Percentiles rank a stretch among this genome's conserved stretches.
phyloP scores from a whole-genome alignment of 2,329 filamentous ascomycete species.

The Fusarium sp. region DNA sequence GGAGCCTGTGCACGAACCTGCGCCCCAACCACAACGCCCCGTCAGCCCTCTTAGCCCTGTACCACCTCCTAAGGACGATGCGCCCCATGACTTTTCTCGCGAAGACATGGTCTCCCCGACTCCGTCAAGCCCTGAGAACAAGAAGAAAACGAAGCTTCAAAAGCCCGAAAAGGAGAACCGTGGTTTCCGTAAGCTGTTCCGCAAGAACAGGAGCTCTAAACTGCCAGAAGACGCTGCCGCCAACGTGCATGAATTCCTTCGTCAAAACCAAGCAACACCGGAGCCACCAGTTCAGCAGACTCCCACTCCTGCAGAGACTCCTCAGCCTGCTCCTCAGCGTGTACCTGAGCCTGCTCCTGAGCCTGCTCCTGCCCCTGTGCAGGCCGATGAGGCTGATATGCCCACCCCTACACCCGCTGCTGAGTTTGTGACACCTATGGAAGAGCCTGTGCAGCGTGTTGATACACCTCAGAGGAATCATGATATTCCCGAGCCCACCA shows the following conservation, averaged over 20 bases:
- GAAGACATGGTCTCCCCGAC: slow-evolving; percentile 47
- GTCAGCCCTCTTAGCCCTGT: slow-evolving; percentile 39
- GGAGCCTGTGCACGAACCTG: slow-evolving; percentile 20
- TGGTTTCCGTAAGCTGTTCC: slow-evolving; percentile 77
- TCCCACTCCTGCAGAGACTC: slow-evolving; percentile 45
- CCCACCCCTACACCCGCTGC: slow-evolving; percentile 38
- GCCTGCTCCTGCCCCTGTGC: not conserved
- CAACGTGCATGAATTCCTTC: slow-evolving; percentile 68
- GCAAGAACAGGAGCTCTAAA: slow-evolving; percentile 74
- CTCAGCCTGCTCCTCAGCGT: slow-evolving; percentile 42
- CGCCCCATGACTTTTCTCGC: slow-evolving; percentile 41
- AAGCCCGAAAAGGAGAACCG: slow-evolving; percentile 65
- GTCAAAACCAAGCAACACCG: slow-evolving; percentile 53
- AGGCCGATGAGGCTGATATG: slow-evolving; percentile 32
- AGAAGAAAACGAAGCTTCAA: slow-evolving; percentile 66
- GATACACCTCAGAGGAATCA: slow-evolving; percentile 44
- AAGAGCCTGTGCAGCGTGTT: slow-evolving; percentile 37
- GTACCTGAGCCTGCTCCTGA: slow-evolving; percentile 3
- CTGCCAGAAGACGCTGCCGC: slow-evolving; percentile 67
- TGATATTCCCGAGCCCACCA: slow-evolving; percentile 42
- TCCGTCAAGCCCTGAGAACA: slow-evolving; percentile 60
- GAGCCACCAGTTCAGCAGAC: slow-evolving; percentile 35
- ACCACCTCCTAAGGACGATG: slow-evolving; percentile 49
- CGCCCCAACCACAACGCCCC: slow-evolving; percentile 23
- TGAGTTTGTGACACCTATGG: slow-evolving; percentile 47